Conservation (phyloP, 257 asterid genomes). For the Forsythia suspensa region DNA sequence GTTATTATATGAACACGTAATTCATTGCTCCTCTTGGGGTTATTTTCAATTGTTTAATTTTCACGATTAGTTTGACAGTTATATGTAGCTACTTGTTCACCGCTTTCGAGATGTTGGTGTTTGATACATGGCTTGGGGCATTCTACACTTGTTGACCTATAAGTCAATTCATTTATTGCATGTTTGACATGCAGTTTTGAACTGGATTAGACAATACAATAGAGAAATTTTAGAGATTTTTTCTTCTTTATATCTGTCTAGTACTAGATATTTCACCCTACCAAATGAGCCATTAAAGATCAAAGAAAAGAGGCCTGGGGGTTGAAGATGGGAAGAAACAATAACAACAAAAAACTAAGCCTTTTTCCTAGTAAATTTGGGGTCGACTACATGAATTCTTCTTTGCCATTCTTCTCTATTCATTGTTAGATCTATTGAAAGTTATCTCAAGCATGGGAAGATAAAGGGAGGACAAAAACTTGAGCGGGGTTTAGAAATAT, state of each 20-base stretch:
- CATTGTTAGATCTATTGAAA: too few species aligned
- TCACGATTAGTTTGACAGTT: conserved; percentile 46
- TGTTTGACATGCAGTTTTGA: not conserved
- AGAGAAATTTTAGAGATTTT: not conserved
- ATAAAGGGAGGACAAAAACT: too few species aligned
- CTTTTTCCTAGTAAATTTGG: too few species aligned
- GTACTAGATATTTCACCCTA: too few species aligned
- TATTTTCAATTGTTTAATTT: conserved; percentile 14
- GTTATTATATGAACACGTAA: too few species aligned
- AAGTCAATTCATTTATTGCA: conserved; percentile 31
- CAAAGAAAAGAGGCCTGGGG: too few species aligned
- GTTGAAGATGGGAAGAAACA: too few species aligned
- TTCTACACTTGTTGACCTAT: conserved; percentile 92
- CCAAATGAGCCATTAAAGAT: too few species aligned
- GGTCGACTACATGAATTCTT: too few species aligned
- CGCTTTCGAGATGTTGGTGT: conserved; percentile 88
- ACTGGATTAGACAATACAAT: not conserved
- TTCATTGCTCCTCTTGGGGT: not conserved
- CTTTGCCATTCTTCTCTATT: too few species aligned
- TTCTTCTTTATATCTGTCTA: not conserved
- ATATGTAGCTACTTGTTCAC: conserved; percentile 91
- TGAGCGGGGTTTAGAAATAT: not conserved
- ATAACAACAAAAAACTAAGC: too few species aligned
- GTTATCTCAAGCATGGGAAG: too few species aligned
- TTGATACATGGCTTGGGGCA: conserved; percentile 95